Evolutionary conservation across 2,329 filamentous ascomycete genomes (phyloP), one percentile per base, ranked within the genome.

Genomic region (Lachnellula hyalina): DNA sequence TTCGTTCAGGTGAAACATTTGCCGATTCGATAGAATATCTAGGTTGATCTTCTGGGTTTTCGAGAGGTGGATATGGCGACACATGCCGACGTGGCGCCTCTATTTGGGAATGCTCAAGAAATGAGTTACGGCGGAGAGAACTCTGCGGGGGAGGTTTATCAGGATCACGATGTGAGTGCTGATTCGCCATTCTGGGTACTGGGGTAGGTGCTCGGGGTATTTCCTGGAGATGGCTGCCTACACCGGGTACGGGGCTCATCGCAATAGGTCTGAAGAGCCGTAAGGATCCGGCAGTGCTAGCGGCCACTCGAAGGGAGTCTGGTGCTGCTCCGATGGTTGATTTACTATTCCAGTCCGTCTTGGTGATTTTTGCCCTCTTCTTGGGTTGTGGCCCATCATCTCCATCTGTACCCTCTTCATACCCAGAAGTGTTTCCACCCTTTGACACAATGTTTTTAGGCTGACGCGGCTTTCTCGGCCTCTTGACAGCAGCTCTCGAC

Each of bases 251-350:
- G 23, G 79, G 74, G 34, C 73, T 73, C 46, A 74, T 70, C 19
- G 80, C 77, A 54, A 89, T 79, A 4, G 93, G 93, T 45, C 91
- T 83, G 70, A 96, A 88, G 47, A 86, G 86, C 44, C 93, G 87
- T 55, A 97, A 79, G 5, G 92, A 96, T 42, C 90, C 90, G 45
- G 92, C 87, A 15, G 89, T 96, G 68, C 90, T 96, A 47, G 93
- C 93, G 57, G 89, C 86, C n/a, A 96, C 90, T 48, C 92, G 83
- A 25, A 97, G 76, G 3, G 90, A 95, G 48, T 94, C 90, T 9
- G 85, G 82, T 32, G 84, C 85, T 40, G 82, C 79, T 50, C 86
- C 88, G 64, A 96, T 88, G 21, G 82, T 83, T 58, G 79, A 82
- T 62, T 83, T 86, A 49, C 85, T 84, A n/a, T 84, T 84, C 73